Evolutionary conservation across 192 early-diverging fungal genomes (phyloP).

Genomic region (Backusella circina): DNA sequence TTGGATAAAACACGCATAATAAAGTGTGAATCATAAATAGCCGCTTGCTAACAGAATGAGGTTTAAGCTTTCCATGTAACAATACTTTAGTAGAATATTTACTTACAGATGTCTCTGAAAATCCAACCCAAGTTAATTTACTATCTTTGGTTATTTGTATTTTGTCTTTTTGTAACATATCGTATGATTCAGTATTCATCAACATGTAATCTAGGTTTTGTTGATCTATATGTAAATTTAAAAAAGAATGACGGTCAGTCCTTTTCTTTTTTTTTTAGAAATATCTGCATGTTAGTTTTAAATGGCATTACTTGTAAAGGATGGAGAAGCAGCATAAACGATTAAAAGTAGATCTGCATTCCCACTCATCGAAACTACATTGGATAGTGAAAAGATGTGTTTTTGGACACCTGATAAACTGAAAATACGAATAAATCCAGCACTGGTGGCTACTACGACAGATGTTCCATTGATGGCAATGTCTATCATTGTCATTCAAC

Average conservation of each 20-base stretch:
- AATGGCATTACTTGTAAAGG: neutral
- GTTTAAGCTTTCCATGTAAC: slow-evolving; percentile 6
- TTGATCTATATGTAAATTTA: slow-evolving; percentile 25
- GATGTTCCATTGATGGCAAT: slow-evolving; percentile 69
- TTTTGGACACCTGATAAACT: slow-evolving; percentile 76
- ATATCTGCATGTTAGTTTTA: neutral
- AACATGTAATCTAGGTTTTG: slow-evolving; percentile 63
- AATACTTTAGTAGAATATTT: neutral
- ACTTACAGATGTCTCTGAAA: slow-evolving; percentile 71
- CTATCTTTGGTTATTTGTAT: slow-evolving; percentile 62
- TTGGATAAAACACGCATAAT: slow-evolving; percentile 68
- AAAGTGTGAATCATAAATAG: slow-evolving; percentile 77
- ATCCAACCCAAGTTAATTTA: slow-evolving; percentile 78
- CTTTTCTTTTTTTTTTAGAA: no score
- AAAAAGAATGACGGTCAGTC: no score
- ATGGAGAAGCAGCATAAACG: neutral
- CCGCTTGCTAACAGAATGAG: slow-evolving; percentile 53
- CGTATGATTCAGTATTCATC: slow-evolving; percentile 51
- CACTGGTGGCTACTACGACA: slow-evolving; percentile 69
- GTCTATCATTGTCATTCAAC: neutral
- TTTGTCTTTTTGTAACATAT: slow-evolving; percentile 50
- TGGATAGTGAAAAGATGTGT: slow-evolving; percentile 61
- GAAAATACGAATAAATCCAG: slow-evolving; percentile 77
- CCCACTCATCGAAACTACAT: slow-evolving; percentile 41
- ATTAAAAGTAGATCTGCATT: slow-evolving; percentile 36